Evolutionary conservation across 495 filamentous ascomycete genomes (phyloP), one percentile per base, ranked within the genome.

Genomic region (Lophiotrema nucula): DNA sequence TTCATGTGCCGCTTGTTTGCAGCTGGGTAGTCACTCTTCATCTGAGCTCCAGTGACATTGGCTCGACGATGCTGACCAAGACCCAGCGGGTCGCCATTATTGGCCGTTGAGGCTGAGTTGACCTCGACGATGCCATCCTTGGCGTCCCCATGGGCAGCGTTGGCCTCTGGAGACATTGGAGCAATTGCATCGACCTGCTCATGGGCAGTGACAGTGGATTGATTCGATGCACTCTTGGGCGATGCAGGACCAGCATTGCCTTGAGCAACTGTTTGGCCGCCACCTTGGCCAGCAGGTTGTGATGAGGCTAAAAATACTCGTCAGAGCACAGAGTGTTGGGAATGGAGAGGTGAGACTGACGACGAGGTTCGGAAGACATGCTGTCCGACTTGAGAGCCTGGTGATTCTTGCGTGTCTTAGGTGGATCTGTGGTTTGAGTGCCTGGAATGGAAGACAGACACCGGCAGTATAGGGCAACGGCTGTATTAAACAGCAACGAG

Each of bases 1-100:
- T 75, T 65, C 57, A 80, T 68, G 41, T 74, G 64, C 44, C 53
- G 71, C 56, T 72, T 72, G 61, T 77, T 71, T 6, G 74, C 74
- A 23, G 72, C 67, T 21, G 77, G 76, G 48, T 78, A 73, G 25
- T 75, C 73, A 51, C 67, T 62, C 48, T 74, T 73, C 60, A 79
- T 72, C 60, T 77, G 74, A 46, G 68, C 67, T 45, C 58, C 54
- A 33, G 62, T 69, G 47, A 75, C 62, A 59, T 78, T 73, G 4
- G 67, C 68, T 16, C 74, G 68, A n/a, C 70, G 70, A 51, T 76
- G 75, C 4, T 71, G 67, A 19, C 69, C 72, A 16, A 78, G 65
- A 48, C 71, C 64, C 52, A 78, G 47, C 8, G 76, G 76, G 56
- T 78, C 76, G 1, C 13, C 28, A 10, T 21, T 23, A n/a, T n/a